These are phyloP conservation scores for Hirschioporus abietinus DNA, from an alignment of 768 basidiomycete species.

Conservation along the genomic window DNA sequence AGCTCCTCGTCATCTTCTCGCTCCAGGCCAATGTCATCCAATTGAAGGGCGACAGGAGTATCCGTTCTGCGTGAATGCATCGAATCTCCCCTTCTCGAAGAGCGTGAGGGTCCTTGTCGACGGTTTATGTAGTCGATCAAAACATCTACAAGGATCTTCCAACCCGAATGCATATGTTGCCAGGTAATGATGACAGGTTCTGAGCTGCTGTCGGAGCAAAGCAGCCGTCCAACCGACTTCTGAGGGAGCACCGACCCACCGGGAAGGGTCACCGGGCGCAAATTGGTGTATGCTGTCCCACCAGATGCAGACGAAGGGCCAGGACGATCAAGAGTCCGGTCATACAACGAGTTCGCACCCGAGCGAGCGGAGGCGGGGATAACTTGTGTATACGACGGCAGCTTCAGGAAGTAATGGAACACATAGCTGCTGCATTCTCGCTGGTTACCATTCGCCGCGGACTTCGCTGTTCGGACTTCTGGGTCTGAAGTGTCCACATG, in stretches of 20 bases:
- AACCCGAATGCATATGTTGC: constrained; percentile 80
- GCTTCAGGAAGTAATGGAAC: constrained; percentile 67
- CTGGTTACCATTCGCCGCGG: constrained; percentile 40
- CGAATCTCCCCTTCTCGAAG: constrained; percentile 33
- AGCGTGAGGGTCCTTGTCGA: constrained; percentile 51
- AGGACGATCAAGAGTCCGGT: constrained; percentile 59
- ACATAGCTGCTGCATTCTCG: constrained; percentile 63
- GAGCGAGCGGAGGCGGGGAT: constrained; percentile 57
- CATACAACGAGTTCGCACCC: constrained; percentile 68
- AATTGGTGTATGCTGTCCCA: constrained; percentile 58
- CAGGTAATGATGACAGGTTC: constrained; percentile 72
- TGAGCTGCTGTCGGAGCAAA: constrained; percentile 60
- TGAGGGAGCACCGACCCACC: constrained; percentile 70
- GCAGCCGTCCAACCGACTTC: constrained; percentile 59
- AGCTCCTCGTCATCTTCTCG: constrained; percentile 56
- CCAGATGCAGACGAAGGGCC: constrained; percentile 40
- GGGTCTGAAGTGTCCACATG: constrained; percentile 65
- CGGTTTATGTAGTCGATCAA: constrained; percentile 70
- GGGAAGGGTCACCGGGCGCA: constrained; percentile 64
- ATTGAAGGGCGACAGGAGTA: constrained; percentile 28
- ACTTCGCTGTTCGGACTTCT: constrained; percentile 37
- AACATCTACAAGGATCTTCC: constrained; percentile 81
- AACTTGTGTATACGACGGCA: constrained; percentile 72
- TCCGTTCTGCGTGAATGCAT: constrained; percentile 6
- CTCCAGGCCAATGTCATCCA: constrained; percentile 74